Base-by-base conservation (phyloP, 1,284 basidiomycete species). In the Entoloma clypeatum region DNA sequence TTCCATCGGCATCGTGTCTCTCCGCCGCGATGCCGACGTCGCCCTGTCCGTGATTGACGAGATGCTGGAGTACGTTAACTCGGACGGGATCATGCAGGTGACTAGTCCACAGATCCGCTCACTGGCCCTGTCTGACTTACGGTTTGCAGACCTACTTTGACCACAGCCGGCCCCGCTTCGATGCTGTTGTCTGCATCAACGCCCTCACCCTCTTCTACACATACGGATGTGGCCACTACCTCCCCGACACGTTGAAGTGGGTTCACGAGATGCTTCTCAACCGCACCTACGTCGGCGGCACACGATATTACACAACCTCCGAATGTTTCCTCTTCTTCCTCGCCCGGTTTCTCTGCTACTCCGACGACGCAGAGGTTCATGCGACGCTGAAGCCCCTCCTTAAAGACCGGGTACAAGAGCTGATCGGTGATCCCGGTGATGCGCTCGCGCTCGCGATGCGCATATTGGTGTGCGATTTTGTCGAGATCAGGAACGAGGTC, bases 251-350 rank as follows among this genome's bases (percentile, higher is more conserved):
- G 0, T 60, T 74, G 7, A 58, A 69, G 22, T 80, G 76, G 76
- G 64, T 78, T 2, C 57, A 63, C 29, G 63, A 69, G 25, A 69
- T 77, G 13, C 64, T 80, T 19, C 50, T 63, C 19, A 67, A 77
- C 52, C 67, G 73, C 16, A 76, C 74, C 2, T 79, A 79, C 52
- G 52, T 71, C 14, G 68, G 74, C 13, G 77, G 77, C 4, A 77
- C 77, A 11, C 64, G 73, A 8, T 80, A 79, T 54, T 79, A 80
- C 52, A 64, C 65, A 27, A 69, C 67, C 0, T 59, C 75, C 0
- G 77, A 78, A 53, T 68, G 64, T 44, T 78, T 77, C 55, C 64
- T 79, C 7, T 78, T 63, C 55, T 78, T 78, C 59, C 55, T 76
- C 38, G 61, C 63, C 38, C 72, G 77, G 10, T 64, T 80, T 3